Percentiles rank a stretch among this genome's conserved stretches.
These are phyloP conservation scores for Cystobasidium ongulense DNA, from an alignment of 768 basidiomycete species.

Conservation along the genomic window DNA sequence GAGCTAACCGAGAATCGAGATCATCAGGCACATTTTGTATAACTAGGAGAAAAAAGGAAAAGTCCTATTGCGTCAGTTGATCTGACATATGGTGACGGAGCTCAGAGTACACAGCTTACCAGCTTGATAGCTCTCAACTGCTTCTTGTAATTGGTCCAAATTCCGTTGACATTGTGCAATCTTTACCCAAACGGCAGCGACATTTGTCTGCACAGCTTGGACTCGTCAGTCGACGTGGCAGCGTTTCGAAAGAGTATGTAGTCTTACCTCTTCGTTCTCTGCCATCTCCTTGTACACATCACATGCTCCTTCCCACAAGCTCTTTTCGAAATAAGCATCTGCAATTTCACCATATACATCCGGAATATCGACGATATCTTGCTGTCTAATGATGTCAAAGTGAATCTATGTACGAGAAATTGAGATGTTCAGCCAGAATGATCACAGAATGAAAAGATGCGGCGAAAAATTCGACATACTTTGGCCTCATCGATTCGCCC, in stretches of 20 bases:
- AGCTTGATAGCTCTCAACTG: slow-evolving; percentile 71
- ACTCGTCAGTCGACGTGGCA: background rate
- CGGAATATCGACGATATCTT: slow-evolving; percentile 69
- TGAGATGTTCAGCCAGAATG: too few species aligned
- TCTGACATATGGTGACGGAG: background rate
- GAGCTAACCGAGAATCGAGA: slow-evolving; percentile 75
- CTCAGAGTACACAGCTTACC: slow-evolving; percentile 47
- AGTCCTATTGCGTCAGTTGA: too few species aligned
- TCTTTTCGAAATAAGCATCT: slow-evolving; percentile 69
- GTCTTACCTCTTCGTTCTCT: slow-evolving; percentile 60
- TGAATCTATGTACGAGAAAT: slow-evolving; percentile 57
- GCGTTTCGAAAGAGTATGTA: background rate
- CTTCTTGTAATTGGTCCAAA: slow-evolving; percentile 64
- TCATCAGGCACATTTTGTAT: slow-evolving; percentile 63
- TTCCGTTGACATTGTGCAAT: slow-evolving; percentile 74
- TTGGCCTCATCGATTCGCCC: slow-evolving; percentile 72
- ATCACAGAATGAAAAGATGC: too few species aligned
- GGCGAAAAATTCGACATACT: slow-evolving; percentile 52
- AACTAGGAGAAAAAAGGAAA: slow-evolving; percentile 50
- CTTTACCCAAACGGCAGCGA: slow-evolving; percentile 49
- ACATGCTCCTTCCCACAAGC: slow-evolving; percentile 67
- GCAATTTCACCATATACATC: slow-evolving; percentile 74
- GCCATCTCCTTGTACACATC: slow-evolving; percentile 73
- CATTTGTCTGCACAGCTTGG: slow-evolving; percentile 35
- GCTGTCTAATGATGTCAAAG: slow-evolving; percentile 59